Conservation (phyloP, 2,329 filamentous ascomycete genomes). For the Ophiosphaerella herpotricha region DNA sequence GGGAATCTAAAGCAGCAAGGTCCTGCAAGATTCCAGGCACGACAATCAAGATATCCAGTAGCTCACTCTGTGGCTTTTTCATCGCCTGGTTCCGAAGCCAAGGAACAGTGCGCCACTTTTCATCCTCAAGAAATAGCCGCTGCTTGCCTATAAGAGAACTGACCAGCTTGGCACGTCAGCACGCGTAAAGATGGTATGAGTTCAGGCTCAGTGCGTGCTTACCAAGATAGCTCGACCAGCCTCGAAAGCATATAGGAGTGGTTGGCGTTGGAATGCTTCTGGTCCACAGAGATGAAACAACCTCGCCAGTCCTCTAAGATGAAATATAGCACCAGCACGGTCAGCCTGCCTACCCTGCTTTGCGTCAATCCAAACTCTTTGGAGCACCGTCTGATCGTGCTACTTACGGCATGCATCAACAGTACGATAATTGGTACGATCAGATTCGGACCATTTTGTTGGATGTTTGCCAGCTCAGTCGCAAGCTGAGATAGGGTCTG, state of each 20-base stretch:
- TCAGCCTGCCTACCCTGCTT: not conserved
- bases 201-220: not conserved
- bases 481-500: not conserved
- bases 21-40: not conserved
- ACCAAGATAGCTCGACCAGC: not conserved
- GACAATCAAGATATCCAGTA: not conserved
- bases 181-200: not conserved
- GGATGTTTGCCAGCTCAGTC: not conserved
- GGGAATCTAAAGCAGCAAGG: not conserved
- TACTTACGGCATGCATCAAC: not conserved
- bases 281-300: not conserved
- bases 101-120: not conserved
- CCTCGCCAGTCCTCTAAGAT: not conserved
- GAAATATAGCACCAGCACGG: not conserved
- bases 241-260: not conserved
- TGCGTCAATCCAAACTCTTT: not conserved
- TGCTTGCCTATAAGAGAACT: not conserved
- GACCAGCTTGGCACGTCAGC: not conserved
- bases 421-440: not conserved
- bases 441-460: not conserved
- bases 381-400: too few relatives aligned
- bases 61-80: not conserved
- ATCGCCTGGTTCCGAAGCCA: not conserved
- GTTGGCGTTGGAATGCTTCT: not conserved
- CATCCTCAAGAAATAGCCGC: not conserved